These are phyloP conservation scores for Metschnikowia anglica DNA, from an alignment of 805 yeast genomes.

Conservation along the genomic window DNA sequence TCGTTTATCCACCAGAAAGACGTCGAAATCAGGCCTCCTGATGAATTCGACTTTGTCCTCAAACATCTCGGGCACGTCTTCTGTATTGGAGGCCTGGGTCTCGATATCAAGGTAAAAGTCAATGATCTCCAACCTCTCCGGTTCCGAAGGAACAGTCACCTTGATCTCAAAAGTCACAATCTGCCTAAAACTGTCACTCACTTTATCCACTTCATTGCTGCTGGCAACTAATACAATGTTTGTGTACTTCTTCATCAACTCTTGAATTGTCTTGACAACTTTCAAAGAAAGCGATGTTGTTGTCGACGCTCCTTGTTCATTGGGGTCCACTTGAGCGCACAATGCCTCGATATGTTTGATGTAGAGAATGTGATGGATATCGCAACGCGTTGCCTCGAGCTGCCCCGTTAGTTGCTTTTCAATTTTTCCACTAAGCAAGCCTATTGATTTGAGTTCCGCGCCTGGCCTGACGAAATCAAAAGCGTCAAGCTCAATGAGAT, in stretches of 20 bases:
- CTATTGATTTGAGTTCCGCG: conserved; percentile 76
- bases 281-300: conserved; percentile 51
- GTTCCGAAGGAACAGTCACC: conserved; percentile 74
- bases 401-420: conserved; percentile 46
- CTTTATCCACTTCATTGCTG: conserved; percentile 66
- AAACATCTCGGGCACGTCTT: conserved; percentile 18
- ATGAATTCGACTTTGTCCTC: conserved; percentile 24
- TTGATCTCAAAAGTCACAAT: conserved; percentile 74
- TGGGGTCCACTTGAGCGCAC: conserved; percentile 64
- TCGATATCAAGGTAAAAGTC: conserved; percentile 42
- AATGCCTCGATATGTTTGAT: conserved; percentile 74
- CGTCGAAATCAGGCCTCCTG: conserved; percentile 18
- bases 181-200: conserved; percentile 66
- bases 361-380: conserved; percentile 46
- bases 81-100: conserved; percentile 8
- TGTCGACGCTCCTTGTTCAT: conserved; percentile 41
- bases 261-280: conserved; percentile 55
- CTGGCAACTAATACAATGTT: conserved; percentile 57
- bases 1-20: conserved; percentile 27
- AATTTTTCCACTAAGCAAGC: conserved; percentile 69
- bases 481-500: conserved; percentile 68
- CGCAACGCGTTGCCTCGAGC: conserved; percentile 39
- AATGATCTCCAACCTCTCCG: conserved; percentile 68
- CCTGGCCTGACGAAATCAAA: conserved; percentile 65
- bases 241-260: conserved; percentile 44